Conservation (phyloP, 2,329 filamentous ascomycete genomes). For the Cadophora sp. region DNA sequence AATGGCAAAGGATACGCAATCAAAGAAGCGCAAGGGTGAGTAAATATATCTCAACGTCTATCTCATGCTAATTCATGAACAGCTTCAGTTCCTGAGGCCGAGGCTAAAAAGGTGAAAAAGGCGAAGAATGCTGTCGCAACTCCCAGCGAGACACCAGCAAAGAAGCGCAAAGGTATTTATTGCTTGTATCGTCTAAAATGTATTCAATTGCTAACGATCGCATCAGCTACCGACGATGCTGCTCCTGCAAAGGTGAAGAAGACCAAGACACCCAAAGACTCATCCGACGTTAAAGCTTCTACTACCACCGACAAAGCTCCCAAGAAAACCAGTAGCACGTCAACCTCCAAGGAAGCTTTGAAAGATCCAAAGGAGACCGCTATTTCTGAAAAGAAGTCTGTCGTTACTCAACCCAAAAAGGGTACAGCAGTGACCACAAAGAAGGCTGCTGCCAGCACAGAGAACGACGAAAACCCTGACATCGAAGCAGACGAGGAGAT, state of each 20-base stretch:
- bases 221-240: constrained; percentile 42
- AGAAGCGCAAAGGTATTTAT: constrained; percentile 45
- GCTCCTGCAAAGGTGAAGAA: constrained; percentile 43
- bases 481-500: constrained; percentile 19
- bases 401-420: constrained; percentile 24
- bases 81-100: constrained; percentile 48
- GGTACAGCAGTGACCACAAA: constrained; percentile 13
- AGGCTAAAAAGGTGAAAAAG: constrained; percentile 46
- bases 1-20: constrained; percentile 61
- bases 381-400: constrained; percentile 25
- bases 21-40: constrained; percentile 62
- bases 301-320: constrained; percentile 13
- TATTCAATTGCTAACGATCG: not conserved
- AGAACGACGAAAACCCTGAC: constrained; percentile 20
- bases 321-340: not conserved
- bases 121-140: constrained; percentile 46
- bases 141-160: constrained; percentile 32
- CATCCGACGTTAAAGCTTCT: constrained; percentile 38
- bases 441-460: constrained; percentile 29
- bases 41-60: not conserved
- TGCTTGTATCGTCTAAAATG: not conserved
- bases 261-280: constrained; percentile 40
- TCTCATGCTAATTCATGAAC: constrained; percentile 30
- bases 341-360: not conserved
- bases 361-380: not conserved